Base-by-base conservation (phyloP, 306 rosid species). In the Boehmeria nivea region DNA sequence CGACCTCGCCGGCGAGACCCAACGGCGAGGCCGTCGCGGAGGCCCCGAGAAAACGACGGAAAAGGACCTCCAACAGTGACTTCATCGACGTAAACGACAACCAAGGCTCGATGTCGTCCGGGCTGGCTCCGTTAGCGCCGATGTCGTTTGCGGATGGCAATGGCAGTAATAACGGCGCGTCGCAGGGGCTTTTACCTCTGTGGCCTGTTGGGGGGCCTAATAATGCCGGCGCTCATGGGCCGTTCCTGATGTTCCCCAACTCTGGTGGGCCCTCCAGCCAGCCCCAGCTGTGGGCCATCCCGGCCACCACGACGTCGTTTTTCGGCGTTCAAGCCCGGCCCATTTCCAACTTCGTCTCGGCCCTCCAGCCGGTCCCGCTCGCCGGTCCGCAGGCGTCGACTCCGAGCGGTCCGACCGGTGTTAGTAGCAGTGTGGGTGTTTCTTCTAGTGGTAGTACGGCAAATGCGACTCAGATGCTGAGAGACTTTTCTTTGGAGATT, bases 271-370 rank as follows among this genome's bases (percentile, higher is more conserved):
- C 53, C 40, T 44, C 70, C 0, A 76, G 68, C 53, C 95, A 76
- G 11, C 63, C 83, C 18, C 93, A 87, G 28, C 69, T 74, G 12
- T 88, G 95, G 95, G 95, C 88, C n/a, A n/a, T n/a, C 1, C 44
- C 48, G 1, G n/a, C n/a, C n/a, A n/a, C n/a, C n/a, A 71, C 76
- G 4, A 49, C 81, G 6, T 79, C 78, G 1, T 65, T 77, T 57
- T 78, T 75, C 18, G 78, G 75, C 37, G 66, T 79, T 0, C 89
- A 76, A 65, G 65, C 72, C 0, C 64, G 87, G 65, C 95, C 95
- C 42, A 69, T 89, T 34, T 74, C 97, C 9, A 77, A 66, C 18
- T 78, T 85, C 50, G 81, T 85, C 25, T 60, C 94, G 9, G 74
- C 86, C 0, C 47, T 79, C 59, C 81, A 63, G 50, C 64, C 51